Conservation (phyloP, 2,329 filamentous ascomycete genomes). For the Zasmidium angulare region DNA sequence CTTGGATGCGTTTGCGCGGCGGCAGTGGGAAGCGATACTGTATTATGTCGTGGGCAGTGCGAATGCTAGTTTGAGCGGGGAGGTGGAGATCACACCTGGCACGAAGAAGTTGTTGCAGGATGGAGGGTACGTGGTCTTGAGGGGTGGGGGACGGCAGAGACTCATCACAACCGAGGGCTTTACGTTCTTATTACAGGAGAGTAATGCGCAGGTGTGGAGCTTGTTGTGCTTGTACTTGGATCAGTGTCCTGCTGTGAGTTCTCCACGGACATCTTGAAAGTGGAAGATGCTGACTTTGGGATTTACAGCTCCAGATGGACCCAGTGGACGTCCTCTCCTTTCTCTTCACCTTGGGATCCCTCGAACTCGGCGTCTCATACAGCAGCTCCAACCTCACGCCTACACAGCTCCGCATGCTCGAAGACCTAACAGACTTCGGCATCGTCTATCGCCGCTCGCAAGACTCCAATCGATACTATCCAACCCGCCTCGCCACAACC, state of each 20-base stretch:
- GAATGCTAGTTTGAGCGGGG: conserved; percentile 52
- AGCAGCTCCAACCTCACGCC: conserved; percentile 79
- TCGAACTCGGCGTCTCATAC: conserved; percentile 90
- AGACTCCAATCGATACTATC: conserved; percentile 65
- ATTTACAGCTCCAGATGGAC: conserved; percentile 70
- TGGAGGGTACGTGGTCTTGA: conserved; percentile 72
- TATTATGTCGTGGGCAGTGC: conserved; percentile 87
- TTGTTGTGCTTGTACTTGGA: conserved; percentile 90
- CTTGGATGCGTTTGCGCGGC: conserved; percentile 80
- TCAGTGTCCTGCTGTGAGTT: neutral
- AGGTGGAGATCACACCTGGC: conserved; percentile 57
- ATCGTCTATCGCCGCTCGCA: conserved; percentile 69
- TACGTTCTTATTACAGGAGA: conserved; percentile 89
- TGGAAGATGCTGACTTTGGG: conserved; percentile 7
- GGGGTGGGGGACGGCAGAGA: conserved; percentile 38
- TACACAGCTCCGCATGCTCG: conserved; percentile 83
- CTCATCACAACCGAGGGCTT: conserved; percentile 90
- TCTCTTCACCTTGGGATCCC: conserved; percentile 88
- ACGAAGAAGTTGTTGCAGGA: conserved; percentile 82
- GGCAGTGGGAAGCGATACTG: conserved; percentile 92
- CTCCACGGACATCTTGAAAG: neutral
- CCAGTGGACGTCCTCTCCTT: conserved; percentile 93
- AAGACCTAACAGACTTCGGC: conserved; percentile 86
- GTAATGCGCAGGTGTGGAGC: conserved; percentile 97
- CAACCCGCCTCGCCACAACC: conserved; percentile 89